phyloP scores from a whole-genome alignment of 768 basidiomycete species.

The Boletus rufocinnamomeus region DNA sequence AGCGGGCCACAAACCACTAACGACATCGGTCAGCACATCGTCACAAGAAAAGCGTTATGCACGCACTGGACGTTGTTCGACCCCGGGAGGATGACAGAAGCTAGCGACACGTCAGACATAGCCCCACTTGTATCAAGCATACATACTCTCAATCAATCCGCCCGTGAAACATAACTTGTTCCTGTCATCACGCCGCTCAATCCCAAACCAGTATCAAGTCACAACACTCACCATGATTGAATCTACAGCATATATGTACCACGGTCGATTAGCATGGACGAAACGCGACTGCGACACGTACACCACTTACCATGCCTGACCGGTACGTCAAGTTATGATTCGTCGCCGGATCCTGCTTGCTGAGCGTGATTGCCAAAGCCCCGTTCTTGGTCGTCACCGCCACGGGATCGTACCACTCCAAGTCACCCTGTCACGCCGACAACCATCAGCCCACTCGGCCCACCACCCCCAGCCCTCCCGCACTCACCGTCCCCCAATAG shows the following conservation, averaged over 20 bases:
- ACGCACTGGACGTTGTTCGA: constrained; percentile 39
- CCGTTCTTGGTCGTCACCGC: constrained; percentile 55
- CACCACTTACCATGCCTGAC: constrained; percentile 38
- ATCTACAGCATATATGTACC: constrained; percentile 20
- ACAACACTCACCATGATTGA: constrained; percentile 31
- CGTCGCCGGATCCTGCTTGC: constrained; percentile 39
- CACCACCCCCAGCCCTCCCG: no score
- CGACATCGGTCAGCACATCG: constrained; percentile 8
- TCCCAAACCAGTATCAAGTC: not conserved
- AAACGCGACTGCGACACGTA: not conserved
- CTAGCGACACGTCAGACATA: constrained; percentile 21
- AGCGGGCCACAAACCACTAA: constrained; percentile 51
- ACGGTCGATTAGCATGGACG: constrained; percentile 29
- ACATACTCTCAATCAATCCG: constrained; percentile 59
- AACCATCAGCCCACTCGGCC: constrained; percentile 5
- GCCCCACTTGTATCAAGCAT: not conserved
- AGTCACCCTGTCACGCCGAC: constrained; percentile 30
- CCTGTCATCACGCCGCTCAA: constrained; percentile 28
- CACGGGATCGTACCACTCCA: constrained; percentile 64
- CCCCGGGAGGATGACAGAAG: constrained; percentile 45
- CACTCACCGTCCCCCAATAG: constrained; percentile 63
- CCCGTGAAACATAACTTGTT: constrained; percentile 84
- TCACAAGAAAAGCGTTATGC: not conserved
- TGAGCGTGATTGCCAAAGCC: constrained; percentile 50
- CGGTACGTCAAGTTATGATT: constrained; percentile 53